Percentiles rank a stretch among this genome's conserved stretches.
phyloP scores from a whole-genome alignment of 441 rosid species.

The Euphorbia corollata region DNA sequence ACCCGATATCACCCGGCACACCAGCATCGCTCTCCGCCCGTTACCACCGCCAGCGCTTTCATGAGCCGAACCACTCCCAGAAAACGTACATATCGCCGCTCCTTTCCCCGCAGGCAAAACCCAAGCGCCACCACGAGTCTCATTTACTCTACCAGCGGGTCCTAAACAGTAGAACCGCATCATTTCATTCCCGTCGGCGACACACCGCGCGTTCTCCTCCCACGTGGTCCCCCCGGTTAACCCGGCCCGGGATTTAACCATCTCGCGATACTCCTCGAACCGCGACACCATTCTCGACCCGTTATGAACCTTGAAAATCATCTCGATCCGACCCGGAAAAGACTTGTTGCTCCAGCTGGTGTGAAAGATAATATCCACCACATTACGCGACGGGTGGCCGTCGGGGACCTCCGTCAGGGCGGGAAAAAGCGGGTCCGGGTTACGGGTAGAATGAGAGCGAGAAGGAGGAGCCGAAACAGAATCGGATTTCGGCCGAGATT shows the following conservation, averaged over 20 bases:
- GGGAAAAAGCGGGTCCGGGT: conserved; percentile 41
- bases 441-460: conserved; percentile 35
- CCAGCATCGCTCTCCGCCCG: conserved; percentile 84
- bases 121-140: conserved; percentile 49
- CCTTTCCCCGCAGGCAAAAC: conserved; percentile 51
- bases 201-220: conserved; percentile 71
- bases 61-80: conserved; percentile 75
- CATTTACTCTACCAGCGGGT: conserved; percentile 37
- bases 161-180: conserved; percentile 87
- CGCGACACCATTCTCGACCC: conserved; percentile 57
- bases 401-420: conserved; percentile 67
- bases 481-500: conserved; percentile 30
- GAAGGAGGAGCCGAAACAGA: conserved; percentile 23
- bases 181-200: conserved; percentile 89
- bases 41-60: conserved; percentile 72
- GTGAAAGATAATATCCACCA: conserved; percentile 86
- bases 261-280: conserved; percentile 84
- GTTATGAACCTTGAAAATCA: conserved; percentile 82
- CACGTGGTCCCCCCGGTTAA: conserved; percentile 28
- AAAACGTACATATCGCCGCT: conserved; percentile 53
- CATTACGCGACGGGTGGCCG: conserved; percentile 86
- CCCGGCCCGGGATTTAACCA: conserved; percentile 48
- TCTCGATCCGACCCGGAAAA: conserved; percentile 71
- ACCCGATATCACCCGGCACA: conserved; percentile 79
- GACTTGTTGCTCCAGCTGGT: conserved; percentile 76